phyloP scores from a whole-genome alignment of 306 rosid species.

The Cucumis sativus region DNA sequence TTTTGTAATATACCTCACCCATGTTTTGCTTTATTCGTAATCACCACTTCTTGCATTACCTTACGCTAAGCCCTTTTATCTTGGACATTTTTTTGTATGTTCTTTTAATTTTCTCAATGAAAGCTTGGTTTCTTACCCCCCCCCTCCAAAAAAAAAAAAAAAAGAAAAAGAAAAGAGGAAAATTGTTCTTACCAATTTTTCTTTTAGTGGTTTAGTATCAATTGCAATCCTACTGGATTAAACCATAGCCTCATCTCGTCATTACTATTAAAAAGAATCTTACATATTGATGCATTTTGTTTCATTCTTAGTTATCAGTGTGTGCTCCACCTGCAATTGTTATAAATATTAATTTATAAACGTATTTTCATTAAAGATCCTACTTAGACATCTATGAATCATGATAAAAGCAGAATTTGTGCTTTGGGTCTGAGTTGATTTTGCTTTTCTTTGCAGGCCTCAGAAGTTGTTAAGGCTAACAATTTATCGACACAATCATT shows the following conservation, averaged over 20 bases:
- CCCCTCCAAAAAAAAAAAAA: too few species aligned
- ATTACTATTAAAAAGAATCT: too few species aligned
- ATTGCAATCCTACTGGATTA: too few species aligned
- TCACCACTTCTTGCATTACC: not conserved
- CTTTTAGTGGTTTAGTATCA: too few species aligned
- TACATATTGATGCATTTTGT: not conserved
- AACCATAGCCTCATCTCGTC: too few species aligned
- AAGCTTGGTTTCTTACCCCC: too few species aligned
- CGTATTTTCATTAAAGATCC: not conserved
- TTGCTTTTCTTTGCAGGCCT: slow-evolving; percentile 52
- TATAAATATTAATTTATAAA: not conserved
- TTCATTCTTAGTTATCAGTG: not conserved
- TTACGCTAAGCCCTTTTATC: not conserved
- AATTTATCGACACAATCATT: slow-evolving; percentile 55
- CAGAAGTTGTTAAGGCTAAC: slow-evolving; percentile 89
- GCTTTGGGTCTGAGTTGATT: slow-evolving; percentile 14
- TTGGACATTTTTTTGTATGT: too few species aligned
- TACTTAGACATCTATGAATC: not conserved
- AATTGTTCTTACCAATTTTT: too few species aligned
- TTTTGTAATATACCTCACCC: not conserved
- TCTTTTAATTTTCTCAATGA: too few species aligned
- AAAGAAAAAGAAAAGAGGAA: too few species aligned
- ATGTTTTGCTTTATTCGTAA: not conserved
- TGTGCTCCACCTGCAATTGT: not conserved
- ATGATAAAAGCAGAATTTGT: not conserved